Evolutionary conservation across 345 rosid species (phyloP).

Genomic region (Pugionium cornutum): DNA sequence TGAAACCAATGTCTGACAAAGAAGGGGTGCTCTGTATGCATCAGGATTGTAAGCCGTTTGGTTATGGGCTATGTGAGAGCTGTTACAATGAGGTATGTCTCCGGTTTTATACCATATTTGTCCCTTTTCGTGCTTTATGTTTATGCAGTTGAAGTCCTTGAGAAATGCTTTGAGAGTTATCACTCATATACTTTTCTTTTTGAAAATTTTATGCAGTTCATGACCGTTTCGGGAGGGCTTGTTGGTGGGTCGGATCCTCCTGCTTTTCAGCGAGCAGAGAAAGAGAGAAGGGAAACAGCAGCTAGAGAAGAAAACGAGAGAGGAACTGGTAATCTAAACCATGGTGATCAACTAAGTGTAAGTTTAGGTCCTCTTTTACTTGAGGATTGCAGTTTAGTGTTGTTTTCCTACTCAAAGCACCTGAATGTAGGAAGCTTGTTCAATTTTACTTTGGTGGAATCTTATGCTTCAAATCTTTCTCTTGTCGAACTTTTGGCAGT

Average conservation of each 20-base stretch:
- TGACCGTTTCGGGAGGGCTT: slow-evolving; percentile 68
- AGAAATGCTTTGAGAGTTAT: slow-evolving; percentile 23
- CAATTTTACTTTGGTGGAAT: neutral
- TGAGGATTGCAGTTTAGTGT: slow-evolving; percentile 2
- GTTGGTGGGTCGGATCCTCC: slow-evolving; percentile 92
- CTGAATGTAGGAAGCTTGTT: neutral
- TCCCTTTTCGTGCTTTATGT: slow-evolving; percentile 1
- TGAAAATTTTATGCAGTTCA: slow-evolving; percentile 48
- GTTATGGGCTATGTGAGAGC: slow-evolving; percentile 66
- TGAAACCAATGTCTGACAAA: slow-evolving; percentile 34
- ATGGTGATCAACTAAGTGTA: slow-evolving; percentile 26
- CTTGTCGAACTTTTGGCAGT: slow-evolving; percentile 34
- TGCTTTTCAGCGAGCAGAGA: slow-evolving; percentile 82
- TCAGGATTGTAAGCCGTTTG: slow-evolving; percentile 50
- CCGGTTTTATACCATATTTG: slow-evolving; percentile 11
- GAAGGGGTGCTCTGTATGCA: slow-evolving; percentile 66
- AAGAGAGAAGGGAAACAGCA: slow-evolving; percentile 57
- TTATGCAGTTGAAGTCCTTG: neutral
- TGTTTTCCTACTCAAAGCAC: neutral
- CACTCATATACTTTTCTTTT: slow-evolving; percentile 15
- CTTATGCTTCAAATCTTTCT: slow-evolving; percentile 13
- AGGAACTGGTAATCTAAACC: slow-evolving; percentile 35
- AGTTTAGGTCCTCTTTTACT: slow-evolving; percentile 13
- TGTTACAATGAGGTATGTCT: slow-evolving; percentile 68
- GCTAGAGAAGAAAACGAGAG: slow-evolving; percentile 48